These are phyloP conservation scores for Ceratocystis variospora DNA, from an alignment of 2,329 filamentous ascomycete genomes.

Conservation along the genomic window DNA sequence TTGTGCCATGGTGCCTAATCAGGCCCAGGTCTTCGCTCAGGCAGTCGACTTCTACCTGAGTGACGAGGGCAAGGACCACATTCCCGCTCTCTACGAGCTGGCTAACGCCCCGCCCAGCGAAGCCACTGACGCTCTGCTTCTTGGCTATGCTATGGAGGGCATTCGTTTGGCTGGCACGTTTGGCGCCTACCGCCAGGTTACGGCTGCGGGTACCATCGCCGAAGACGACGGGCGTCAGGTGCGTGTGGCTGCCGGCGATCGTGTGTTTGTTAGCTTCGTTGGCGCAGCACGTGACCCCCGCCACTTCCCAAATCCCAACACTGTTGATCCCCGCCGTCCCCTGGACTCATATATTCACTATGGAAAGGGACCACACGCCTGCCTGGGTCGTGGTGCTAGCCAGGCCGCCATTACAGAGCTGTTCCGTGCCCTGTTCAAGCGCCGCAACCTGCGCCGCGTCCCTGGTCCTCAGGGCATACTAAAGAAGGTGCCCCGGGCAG, in stretches of 20 bases:
- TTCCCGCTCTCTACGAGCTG: slow-evolving; percentile 46
- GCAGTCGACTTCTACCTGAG: slow-evolving; percentile 60
- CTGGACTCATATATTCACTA: slow-evolving; percentile 52
- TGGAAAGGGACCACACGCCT: slow-evolving; percentile 47
- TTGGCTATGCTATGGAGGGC: slow-evolving; percentile 59
- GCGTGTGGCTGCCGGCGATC: slow-evolving; percentile 40
- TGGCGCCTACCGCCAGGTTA: slow-evolving; percentile 44
- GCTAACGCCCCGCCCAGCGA: slow-evolving; percentile 41
- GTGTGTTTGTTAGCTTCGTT: slow-evolving; percentile 51
- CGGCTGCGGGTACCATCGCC: slow-evolving; percentile 31
- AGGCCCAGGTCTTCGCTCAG: slow-evolving; percentile 60
- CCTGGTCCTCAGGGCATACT: slow-evolving; percentile 51
- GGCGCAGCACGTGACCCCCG: slow-evolving; percentile 41
- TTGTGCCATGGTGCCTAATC: slow-evolving; percentile 53
- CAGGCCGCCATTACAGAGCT: slow-evolving; percentile 52
- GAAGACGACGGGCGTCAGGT: slow-evolving; percentile 38
- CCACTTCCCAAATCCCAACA: slow-evolving; percentile 47
- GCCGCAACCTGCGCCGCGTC: slow-evolving; percentile 46
- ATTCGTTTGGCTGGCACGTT: slow-evolving; percentile 53
- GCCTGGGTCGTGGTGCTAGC: slow-evolving; percentile 46
- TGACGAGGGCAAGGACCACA: slow-evolving; percentile 38
- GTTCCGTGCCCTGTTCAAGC: slow-evolving; percentile 50
- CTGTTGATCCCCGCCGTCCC: slow-evolving; percentile 49
- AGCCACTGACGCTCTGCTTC: slow-evolving; percentile 48
- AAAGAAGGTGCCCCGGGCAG: slow-evolving; percentile 47